phyloP scores from a whole-genome alignment of 2,329 filamentous ascomycete species.

The Saccharata proteae region DNA sequence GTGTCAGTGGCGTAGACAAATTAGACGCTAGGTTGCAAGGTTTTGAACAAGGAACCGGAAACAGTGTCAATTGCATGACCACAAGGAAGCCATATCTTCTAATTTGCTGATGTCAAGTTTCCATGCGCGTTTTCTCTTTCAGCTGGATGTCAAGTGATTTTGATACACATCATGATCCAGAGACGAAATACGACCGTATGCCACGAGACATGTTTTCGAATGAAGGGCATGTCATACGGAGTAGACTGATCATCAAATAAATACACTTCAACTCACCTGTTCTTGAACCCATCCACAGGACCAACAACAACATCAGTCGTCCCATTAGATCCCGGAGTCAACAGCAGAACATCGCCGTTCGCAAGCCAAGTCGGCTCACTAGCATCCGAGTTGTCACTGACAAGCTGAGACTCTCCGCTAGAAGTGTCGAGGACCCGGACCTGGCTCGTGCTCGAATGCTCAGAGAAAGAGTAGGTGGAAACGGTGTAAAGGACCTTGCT shows the following conservation, averaged over 20 bases:
- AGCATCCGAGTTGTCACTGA: constrained; percentile 53
- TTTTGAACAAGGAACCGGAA: no score
- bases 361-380: constrained; percentile 68
- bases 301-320: constrained; percentile 26
- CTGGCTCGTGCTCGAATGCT: constrained; percentile 56
- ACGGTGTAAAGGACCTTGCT: constrained; percentile 54
- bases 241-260: no score
- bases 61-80: no score
- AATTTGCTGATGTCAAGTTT: no score
- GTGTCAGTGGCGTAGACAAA: no score
- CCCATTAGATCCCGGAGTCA: constrained; percentile 31
- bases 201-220: background rate
- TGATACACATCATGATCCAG: no score
- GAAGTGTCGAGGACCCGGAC: constrained; percentile 59
- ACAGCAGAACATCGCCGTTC: constrained; percentile 45
- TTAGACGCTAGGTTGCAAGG: no score
- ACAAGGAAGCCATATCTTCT: no score
- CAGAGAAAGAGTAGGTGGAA: constrained; percentile 69
- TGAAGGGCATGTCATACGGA: background rate
- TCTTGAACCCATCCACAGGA: constrained; percentile 18
- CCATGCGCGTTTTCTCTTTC: no score
- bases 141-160: no score
- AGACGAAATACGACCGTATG: background rate
- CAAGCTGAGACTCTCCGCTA: constrained; percentile 50
- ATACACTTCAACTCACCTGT: constrained; percentile 15